Evolutionary conservation across 2,329 filamentous ascomycete species (phyloP).

Genomic region (Elsinoe arachidis): DNA sequence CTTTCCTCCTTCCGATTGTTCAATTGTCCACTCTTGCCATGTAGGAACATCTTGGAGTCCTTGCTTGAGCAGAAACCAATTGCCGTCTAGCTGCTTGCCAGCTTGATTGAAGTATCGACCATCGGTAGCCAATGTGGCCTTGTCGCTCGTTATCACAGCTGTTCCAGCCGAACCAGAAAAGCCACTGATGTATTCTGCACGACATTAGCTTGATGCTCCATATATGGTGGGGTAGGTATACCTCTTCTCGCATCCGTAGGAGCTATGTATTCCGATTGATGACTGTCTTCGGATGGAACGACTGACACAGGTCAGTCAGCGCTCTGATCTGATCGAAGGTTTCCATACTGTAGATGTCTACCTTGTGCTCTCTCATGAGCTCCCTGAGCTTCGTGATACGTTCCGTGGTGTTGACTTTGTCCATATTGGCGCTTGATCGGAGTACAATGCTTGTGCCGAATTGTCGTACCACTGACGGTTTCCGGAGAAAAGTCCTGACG

Average conservation of each 20-base stretch:
- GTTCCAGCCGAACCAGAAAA: constrained; percentile 94
- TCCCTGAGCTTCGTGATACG: constrained; percentile 68
- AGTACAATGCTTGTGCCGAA: constrained; percentile 20
- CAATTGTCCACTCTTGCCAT: constrained; percentile 91
- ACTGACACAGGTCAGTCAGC: constrained; percentile 51
- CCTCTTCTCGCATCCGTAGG: constrained; percentile 83
- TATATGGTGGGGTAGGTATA: constrained; percentile 26
- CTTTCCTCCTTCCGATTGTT: constrained; percentile 79
- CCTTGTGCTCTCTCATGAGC: constrained; percentile 76
- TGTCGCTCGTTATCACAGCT: constrained; percentile 75
- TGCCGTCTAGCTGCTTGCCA: constrained; percentile 75
- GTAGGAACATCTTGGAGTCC: constrained; percentile 89
- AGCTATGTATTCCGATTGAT: constrained; percentile 96
- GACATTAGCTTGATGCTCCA: neutral
- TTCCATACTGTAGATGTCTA: constrained; percentile 82
- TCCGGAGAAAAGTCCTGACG: constrained; percentile 1
- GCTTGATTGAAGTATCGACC: constrained; percentile 98
- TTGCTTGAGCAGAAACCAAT: constrained; percentile 88
- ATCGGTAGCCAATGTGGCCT: constrained; percentile 86
- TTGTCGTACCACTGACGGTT: constrained; percentile 13
- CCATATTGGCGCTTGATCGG: constrained; percentile 51
- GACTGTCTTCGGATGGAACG: constrained; percentile 91
- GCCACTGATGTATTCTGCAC: constrained; percentile 70
- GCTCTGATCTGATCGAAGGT: constrained; percentile 17
- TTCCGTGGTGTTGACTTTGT: constrained; percentile 66